Evolutionary conservation across 345 rosid species (phyloP).

Genomic region (Camelina neglecta): DNA sequence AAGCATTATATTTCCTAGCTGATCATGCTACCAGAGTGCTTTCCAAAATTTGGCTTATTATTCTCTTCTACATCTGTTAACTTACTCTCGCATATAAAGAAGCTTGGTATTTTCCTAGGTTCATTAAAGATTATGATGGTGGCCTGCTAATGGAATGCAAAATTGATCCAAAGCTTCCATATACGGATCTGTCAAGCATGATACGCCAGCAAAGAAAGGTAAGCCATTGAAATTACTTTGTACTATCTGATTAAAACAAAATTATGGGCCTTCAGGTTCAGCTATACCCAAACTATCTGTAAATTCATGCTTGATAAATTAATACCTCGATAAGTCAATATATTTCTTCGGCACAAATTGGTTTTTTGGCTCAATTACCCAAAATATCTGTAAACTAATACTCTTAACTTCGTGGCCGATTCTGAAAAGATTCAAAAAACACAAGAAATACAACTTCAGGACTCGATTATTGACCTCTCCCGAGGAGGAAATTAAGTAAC

Average conservation of each 20-base stretch:
- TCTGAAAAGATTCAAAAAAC: slow-evolving; percentile 7
- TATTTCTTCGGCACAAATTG: too few relatives aligned
- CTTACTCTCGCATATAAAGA: slow-evolving; percentile 20
- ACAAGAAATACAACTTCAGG: slow-evolving; percentile 3
- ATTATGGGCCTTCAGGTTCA: slow-evolving; percentile 13
- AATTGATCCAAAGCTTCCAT: slow-evolving; percentile 97
- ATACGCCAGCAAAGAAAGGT: slow-evolving; percentile 92
- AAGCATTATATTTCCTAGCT: slow-evolving; percentile 12
- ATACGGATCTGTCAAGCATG: slow-evolving; percentile 91
- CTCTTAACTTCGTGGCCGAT: neutral
- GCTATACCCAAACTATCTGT: neutral
- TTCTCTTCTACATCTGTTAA: slow-evolving; percentile 8
- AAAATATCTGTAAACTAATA: too few relatives aligned
- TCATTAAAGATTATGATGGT: slow-evolving; percentile 98
- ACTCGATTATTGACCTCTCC: neutral
- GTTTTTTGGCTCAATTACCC: neutral
- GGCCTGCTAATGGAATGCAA: slow-evolving; percentile 99
- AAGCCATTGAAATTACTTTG: slow-evolving; percentile 20
- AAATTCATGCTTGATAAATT: too few relatives aligned
- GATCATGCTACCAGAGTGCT: slow-evolving; percentile 26
- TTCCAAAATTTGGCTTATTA: neutral
- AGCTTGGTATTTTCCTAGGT: slow-evolving; percentile 51
- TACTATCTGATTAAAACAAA: neutral
- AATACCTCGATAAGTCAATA: too few relatives aligned
- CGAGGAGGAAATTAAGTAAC: neutral